phyloP scores from a whole-genome alignment of 192 early-diverging fungal genomes.

The Mycoemilia scoparia region DNA sequence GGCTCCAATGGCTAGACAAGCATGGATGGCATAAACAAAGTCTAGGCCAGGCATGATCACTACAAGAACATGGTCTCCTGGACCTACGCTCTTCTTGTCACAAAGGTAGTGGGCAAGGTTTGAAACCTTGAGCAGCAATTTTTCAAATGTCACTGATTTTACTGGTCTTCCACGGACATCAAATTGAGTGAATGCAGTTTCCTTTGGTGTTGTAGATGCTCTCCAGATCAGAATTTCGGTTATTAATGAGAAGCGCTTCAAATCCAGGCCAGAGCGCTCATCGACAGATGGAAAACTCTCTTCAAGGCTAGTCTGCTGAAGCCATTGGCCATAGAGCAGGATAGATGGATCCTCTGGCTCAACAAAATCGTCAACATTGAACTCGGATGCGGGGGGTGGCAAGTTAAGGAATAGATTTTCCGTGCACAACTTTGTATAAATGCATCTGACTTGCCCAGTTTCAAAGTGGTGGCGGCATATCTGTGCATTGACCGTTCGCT shows the following conservation, averaged over 20 bases:
- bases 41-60: conserved; percentile 51
- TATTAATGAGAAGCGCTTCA: conserved; percentile 46
- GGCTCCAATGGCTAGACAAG: conserved; percentile 64
- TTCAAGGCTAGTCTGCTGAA: conserved; percentile 56
- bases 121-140: conserved; percentile 46
- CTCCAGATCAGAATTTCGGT: conserved; percentile 61
- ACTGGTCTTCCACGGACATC: conserved; percentile 39
- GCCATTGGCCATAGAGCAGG: conserved; percentile 26
- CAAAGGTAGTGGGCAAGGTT: conserved; percentile 40
- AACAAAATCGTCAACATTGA: conserved; percentile 17
- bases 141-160: conserved; percentile 48
- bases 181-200: conserved; percentile 36
- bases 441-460: conserved; percentile 33
- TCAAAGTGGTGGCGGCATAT: conserved; percentile 46
- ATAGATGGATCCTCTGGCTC: conserved; percentile 14
- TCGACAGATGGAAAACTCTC: conserved; percentile 41
- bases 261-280: conserved; percentile 47
- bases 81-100: conserved; percentile 35
- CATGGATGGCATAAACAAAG: conserved; percentile 48
- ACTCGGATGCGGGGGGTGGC: conserved; percentile 20
- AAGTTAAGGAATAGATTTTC: conserved; percentile 45
- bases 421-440: conserved; percentile 36
- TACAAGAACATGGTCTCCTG: conserved; percentile 40
- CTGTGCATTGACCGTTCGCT: conserved; percentile 42
- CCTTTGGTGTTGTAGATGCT: conserved; percentile 39